Evolutionary conservation across 164 flowering plant species (phyloP).

Genomic region (Magnolia officinalis): DNA sequence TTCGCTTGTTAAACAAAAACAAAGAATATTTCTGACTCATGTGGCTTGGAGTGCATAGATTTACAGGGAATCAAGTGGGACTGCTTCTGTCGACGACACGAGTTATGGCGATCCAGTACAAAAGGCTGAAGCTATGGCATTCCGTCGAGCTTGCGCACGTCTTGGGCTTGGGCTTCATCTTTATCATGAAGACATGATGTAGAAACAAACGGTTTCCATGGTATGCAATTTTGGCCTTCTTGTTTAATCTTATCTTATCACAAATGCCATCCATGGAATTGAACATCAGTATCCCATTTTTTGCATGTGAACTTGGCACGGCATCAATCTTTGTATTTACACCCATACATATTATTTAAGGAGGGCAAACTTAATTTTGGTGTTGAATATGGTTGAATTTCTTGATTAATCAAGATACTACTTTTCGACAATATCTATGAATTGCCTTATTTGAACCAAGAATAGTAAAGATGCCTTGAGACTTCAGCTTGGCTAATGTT

Average conservation of each 20-base stretch:
- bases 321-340: not conserved
- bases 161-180: slow-evolving; percentile 94
- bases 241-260: not conserved
- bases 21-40: not conserved
- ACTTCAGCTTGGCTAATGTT: no score
- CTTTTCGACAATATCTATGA: no score
- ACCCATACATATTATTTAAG: no score
- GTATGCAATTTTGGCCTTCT: not conserved
- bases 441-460: no score
- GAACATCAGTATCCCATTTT: not conserved
- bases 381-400: no score
- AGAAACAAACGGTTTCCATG: not conserved
- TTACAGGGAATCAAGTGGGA: slow-evolving; percentile 83
- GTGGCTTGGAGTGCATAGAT: slow-evolving; percentile 34
- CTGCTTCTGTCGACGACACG: slow-evolving; percentile 55
- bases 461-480: no score
- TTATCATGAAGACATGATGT: slow-evolving; percentile 69
- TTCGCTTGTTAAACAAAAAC: not conserved
- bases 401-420: no score
- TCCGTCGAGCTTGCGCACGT: slow-evolving; percentile 98
- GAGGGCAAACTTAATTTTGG: no score
- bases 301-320: not conserved
- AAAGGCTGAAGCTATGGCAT: slow-evolving; percentile 98
- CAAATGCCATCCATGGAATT: not conserved
- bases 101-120: slow-evolving; percentile 88